Conservation (phyloP, 169 alveolate species). For the Plasmodium adleri region DNA sequence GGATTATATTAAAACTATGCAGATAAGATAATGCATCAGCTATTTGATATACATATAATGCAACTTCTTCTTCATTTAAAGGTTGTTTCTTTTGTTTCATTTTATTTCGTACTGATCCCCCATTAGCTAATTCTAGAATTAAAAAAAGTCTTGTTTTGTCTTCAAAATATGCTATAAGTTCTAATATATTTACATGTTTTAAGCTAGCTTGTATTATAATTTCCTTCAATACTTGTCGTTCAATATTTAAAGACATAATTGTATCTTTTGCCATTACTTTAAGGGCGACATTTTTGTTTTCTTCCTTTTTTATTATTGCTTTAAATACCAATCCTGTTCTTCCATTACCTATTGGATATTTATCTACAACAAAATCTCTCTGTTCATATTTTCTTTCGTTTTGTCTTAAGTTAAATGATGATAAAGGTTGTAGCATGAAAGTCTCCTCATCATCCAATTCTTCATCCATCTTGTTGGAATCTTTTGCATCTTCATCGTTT, state of each 20-base stretch:
- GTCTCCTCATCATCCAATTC: constrained; percentile 4
- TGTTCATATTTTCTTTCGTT: constrained; percentile 56
- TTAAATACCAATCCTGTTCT: constrained; percentile 71
- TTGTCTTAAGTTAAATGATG: constrained; percentile 56
- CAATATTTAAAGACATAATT: constrained; percentile 39
- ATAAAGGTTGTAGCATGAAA: constrained; percentile 49
- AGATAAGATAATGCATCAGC: constrained; percentile 87
- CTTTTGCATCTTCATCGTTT: not conserved
- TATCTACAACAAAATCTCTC: constrained; percentile 61
- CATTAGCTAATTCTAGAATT: constrained; percentile 93
- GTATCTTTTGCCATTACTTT: constrained; percentile 75
- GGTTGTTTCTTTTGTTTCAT: constrained; percentile 79
- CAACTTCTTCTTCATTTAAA: constrained; percentile 88
- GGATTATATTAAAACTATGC: constrained; percentile 85
- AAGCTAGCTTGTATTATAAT: constrained; percentile 92
- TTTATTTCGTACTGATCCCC: constrained; percentile 90
- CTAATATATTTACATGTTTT: constrained; percentile 90
- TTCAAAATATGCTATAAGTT: constrained; percentile 93
- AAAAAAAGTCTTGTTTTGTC: constrained; percentile 92
- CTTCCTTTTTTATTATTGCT: constrained; percentile 73
- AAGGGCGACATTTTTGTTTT: constrained; percentile 47
- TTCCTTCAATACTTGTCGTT: constrained; percentile 90
- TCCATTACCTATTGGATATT: constrained; percentile 74
- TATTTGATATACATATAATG: constrained; percentile 86
- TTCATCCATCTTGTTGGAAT: constrained; percentile 12